Conservation (phyloP, 73 alveolate species). For the Effrenium voratum region DNA sequence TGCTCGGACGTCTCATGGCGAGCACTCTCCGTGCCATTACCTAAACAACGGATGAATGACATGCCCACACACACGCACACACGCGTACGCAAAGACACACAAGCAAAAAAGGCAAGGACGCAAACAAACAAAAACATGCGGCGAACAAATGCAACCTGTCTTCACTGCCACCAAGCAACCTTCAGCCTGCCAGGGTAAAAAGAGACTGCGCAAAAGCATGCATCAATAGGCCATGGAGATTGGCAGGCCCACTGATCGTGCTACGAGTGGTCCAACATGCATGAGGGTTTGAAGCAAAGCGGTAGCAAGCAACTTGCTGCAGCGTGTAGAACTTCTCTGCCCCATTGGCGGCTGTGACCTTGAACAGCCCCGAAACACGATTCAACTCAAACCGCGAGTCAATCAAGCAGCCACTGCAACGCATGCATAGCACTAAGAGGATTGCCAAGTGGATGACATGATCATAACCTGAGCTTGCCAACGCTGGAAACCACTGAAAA, state of each 20-base stretch:
- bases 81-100: no score
- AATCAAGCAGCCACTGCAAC: neutral
- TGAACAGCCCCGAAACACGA: no score
- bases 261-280: no score
- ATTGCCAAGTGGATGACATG: slow-evolving; percentile 26
- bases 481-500: neutral
- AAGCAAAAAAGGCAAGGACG: no score
- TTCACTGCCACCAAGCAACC: neutral
- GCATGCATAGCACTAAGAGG: neutral
- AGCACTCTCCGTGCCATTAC: slow-evolving; percentile 12
- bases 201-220: no score
- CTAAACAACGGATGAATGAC: no score
- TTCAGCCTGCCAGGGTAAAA: slow-evolving; percentile 2
- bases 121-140: no score
- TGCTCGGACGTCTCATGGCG: slow-evolving; percentile 12
- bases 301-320: slow-evolving; percentile 41
- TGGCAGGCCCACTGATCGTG: no score
- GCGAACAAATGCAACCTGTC: no score
- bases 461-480: neutral
- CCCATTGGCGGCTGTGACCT: slow-evolving; percentile 83
- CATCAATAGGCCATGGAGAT: no score
- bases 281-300: no score
- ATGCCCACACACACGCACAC: no score
- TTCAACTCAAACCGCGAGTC: neutral
- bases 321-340: slow-evolving; percentile 74